Evolutionary conservation across 208 protist genomes (phyloP), one percentile per base, ranked within the genome.

Genomic region (Leishmania lainsoni): DNA sequence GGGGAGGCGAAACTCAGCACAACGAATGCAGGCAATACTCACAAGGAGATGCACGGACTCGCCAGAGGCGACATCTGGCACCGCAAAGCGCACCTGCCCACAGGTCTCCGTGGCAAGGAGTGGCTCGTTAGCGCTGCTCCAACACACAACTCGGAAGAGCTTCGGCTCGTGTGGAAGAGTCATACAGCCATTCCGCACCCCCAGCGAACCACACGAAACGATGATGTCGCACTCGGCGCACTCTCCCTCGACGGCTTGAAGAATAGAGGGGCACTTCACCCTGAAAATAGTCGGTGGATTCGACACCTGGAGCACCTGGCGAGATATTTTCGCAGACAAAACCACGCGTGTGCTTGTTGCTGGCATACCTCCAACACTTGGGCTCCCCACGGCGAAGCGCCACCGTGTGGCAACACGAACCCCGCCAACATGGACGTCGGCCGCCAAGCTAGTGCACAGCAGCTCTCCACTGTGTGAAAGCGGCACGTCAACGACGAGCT

Each of bases 201-300:
- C 58, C 20, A 85, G 69, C 2, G 70, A 72, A 10, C 83, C 72
- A 32, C 89, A 86, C 22, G 68, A 83, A 49, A 94, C 74, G 1
- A 83, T 61, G 51, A 94, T 79, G 63, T 86, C 78, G 26, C 88
- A 75, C 79, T 66, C 71, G 10, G 87, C 81, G n/a, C 83, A 84
- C 75, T 94, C 91, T 8, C 91, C 91, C 81, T 94, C 91, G 35
- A 94, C 80, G 22, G 78, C 88, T 72, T 83, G 79, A n/a, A 92
- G 74, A 32, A 78, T 61, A 51, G 80, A 80, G 3, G 88, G 81
- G 78, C 82, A 83, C 48, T 88, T 75, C 35, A 90, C 70, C n/a
- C 79, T 83, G 32, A 94, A 78, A 48, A 84, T 54, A 42, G 81
- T 81, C 32, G 84, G 54, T 17, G 81, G 83, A 72, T 89, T 88